Evolutionary conservation across 2,329 filamentous ascomycete genomes (phyloP), one percentile per base, ranked within the genome.

Genomic region (Dendryphion nanum): DNA sequence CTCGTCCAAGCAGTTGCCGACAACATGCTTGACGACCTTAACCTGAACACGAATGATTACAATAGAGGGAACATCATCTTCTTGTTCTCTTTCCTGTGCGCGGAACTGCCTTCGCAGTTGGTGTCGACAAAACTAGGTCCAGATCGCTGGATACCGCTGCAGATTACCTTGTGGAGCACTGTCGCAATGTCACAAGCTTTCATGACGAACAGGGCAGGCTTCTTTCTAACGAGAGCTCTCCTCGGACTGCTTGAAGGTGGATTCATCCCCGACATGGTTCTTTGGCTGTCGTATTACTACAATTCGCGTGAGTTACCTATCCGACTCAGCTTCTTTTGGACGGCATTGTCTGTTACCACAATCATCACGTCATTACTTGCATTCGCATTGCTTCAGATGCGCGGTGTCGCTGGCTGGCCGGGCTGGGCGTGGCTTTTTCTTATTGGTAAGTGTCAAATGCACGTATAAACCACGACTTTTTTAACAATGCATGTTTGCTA

Each of bases 31-130:
- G 45, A 53, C 21, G 52, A 57, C 28, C 38, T 57, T 7, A 35
- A 38, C 15, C 34, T 57, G 2, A 44, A 32, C 5, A 57, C 51
- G 8, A 53, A 53, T 31, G 46, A 56, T 36, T 58, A 48, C 40
- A 58, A 58, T 32, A 31, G 45, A 18, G 54, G 54, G 30, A 46
- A 61, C 33, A 63, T 61, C 1, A 58, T 85, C 5, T 91, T 90
- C 70, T 89, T 86, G 66, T 76, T 77, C 17, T 88, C 86, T 61
- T 94, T 93, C 69, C 88, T 94, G 13, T 45, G 51, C 7, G 64
- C 67, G 2, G 68, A 68, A 35, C 54, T 71, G n/a, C 68, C 68
- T 2, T 64, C 63, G 0, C 66, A 69, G 28, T 53, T 71, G 7
- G 53, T 69, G n/a, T 65, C 61, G 20, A 71, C 70, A 38, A 61